Evolutionary conservation across 139 green algal species (phyloP).

Genomic region (Tetratostichococcus sp.): DNA sequence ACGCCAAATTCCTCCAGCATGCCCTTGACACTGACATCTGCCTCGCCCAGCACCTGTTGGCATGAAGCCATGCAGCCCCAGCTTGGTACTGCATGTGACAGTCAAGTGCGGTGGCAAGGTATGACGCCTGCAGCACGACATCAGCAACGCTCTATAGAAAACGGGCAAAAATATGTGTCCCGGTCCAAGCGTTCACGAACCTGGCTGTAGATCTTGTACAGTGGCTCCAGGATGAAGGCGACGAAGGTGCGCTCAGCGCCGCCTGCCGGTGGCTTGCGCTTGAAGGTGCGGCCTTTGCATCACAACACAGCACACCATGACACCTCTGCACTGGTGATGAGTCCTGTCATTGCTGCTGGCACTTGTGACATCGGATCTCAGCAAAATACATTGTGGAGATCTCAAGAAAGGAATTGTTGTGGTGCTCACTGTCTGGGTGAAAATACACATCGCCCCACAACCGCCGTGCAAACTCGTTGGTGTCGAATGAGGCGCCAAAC

Average conservation of each 20-base stretch:
- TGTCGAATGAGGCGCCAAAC: conserved; percentile 17
- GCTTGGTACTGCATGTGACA: too few species aligned
- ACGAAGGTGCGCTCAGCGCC: conserved; percentile 85
- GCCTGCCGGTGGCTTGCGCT: conserved; percentile 46
- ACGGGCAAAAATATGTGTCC: too few species aligned
- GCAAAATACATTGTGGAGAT: too few species aligned
- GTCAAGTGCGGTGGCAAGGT: too few species aligned
- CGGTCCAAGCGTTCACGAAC: too few species aligned
- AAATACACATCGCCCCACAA: conserved; percentile 97
- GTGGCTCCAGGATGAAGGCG: conserved; percentile 91
- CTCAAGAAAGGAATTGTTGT: too few species aligned
- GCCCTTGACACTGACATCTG: conserved; percentile 35
- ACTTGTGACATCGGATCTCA: too few species aligned
- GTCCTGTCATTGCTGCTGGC: not conserved
- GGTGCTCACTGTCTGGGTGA: conserved; percentile 30
- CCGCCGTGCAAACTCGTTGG: conserved; percentile 57
- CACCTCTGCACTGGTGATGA: not conserved
- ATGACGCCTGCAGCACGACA: not conserved
- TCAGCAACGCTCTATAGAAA: too few species aligned
- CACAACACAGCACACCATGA: too few species aligned
- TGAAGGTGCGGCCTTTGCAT: conserved; percentile 73
- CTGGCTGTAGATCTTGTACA: conserved; percentile 94
- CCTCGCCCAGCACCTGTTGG: conserved; percentile 56
- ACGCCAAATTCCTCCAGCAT: conserved; percentile 81
- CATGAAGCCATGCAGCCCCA: too few species aligned